Percentiles rank a stretch among this genome's conserved stretches.
phyloP scores from a whole-genome alignment of 2,329 filamentous ascomycete species.

The Botrytis cinerea region DNA sequence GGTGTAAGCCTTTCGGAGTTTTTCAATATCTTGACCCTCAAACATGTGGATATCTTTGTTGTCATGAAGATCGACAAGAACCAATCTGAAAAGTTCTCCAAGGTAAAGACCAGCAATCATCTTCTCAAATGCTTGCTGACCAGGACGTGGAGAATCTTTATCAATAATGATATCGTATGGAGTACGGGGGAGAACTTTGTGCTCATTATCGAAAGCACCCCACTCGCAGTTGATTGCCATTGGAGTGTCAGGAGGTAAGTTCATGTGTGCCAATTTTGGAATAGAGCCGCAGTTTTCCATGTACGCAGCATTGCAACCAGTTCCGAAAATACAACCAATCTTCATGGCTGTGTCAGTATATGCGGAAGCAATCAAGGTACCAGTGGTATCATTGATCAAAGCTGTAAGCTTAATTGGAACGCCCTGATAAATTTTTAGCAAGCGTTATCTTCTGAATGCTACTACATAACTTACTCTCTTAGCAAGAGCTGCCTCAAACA shows the following conservation, averaged over 20 bases:
- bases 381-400: conserved; percentile 96
- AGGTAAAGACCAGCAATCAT: conserved; percentile 96
- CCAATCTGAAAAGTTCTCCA: conserved; percentile 89
- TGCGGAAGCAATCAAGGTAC: conserved; percentile 91
- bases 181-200: conserved; percentile 81
- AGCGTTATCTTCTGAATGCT: background rate
- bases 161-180: conserved; percentile 87
- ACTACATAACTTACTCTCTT: conserved; percentile 56
- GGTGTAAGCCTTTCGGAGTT: conserved; percentile 82
- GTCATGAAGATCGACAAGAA: conserved; percentile 82
- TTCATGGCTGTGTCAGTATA: conserved; percentile 94
- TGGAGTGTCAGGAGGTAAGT: conserved; percentile 77
- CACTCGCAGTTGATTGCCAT: conserved; percentile 99
- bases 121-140: conserved; percentile 95
- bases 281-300: conserved; percentile 92
- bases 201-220: conserved; percentile 94
- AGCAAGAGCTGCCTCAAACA: conserved; percentile 77
- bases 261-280: conserved; percentile 90
- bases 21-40: conserved; percentile 75
- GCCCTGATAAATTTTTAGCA: conserved; percentile 54
- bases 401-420: conserved; percentile 92
- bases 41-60: conserved; percentile 76
- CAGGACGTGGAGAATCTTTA: conserved; percentile 86
- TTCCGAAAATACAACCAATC: conserved; percentile 98
- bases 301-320: conserved; percentile 96